Base-by-base conservation (phyloP, 164 flowering plant species). In the Litsea cubeba region DNA sequence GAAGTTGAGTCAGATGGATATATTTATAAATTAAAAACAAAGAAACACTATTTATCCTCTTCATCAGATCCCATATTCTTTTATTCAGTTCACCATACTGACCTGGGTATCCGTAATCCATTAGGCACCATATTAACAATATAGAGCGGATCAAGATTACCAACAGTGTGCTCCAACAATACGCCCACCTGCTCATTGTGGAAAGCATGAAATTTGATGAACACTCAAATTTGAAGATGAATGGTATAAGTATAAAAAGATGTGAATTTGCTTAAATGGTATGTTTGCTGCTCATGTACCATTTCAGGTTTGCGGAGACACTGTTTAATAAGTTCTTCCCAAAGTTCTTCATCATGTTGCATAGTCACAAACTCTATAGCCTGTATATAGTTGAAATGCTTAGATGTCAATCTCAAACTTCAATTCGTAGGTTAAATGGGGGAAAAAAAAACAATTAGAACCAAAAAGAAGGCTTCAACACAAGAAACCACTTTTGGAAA, bases 311-410 rank as follows among this genome's bases (percentile, higher is more conserved):
- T 92, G 79, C 90, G 68, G 35, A 94, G 85, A 70, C 97, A 91
- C 79, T 92, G 98, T 74, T 81, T 89, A 65, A 96, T 90, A 74
- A 96, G 80, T 79, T 96, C 99, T 88, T 93, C 97, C 99, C 99
- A 94, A n/a, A 96, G 94, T 35, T 96, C 98, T 81, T 96, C 98
- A 81, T 96, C 98, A 72, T 96, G 96, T 78, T 96, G 98, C 89
- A 85, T 80, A 24, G 83, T 87, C 62, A 91, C 97, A 82, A 96
- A 96, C 71, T 96, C 98, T 78, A 96, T 87, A 69, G 99, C 99
- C 98, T 96, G 92, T 75, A 77, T 49, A 79, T 26, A 77, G 62
- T 49, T 66, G 67, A 4, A 74, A 71, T 1, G 22, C 62, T 62
- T 22, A 62, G 23, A 12, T 26, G 71, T 76, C 69, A 73, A 72